These are phyloP conservation scores for Claviceps cyperi DNA, from an alignment of 2,329 filamentous ascomycete genomes.

Conservation along the genomic window DNA sequence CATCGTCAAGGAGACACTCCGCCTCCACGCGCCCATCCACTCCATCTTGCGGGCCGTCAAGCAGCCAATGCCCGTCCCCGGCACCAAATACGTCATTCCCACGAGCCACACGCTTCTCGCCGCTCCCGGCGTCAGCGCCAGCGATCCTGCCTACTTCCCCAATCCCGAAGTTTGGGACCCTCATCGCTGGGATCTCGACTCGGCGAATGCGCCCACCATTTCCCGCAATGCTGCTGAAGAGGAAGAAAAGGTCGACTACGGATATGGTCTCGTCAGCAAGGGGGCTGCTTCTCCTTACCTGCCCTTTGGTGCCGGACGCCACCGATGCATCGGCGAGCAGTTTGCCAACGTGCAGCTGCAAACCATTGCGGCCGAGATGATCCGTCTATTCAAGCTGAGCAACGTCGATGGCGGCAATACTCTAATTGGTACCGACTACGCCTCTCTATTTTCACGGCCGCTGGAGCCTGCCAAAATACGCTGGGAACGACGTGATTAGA, in stretches of 20 bases:
- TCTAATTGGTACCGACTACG: constrained; percentile 54
- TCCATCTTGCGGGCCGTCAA: constrained; percentile 90
- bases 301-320: constrained; percentile 83
- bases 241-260: constrained; percentile 77
- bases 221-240: constrained; percentile 31
- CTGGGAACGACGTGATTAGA: constrained; percentile 54
- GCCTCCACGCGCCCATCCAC: constrained; percentile 85
- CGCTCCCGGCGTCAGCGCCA: constrained; percentile 68
- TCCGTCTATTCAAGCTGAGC: constrained; percentile 66
- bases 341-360: constrained; percentile 89
- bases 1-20: constrained; percentile 82
- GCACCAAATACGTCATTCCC: constrained; percentile 72
- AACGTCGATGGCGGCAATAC: constrained; percentile 57
- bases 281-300: constrained; percentile 81
- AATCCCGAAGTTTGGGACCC: constrained; percentile 76
- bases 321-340: constrained; percentile 92
- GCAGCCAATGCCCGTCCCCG: constrained; percentile 68
- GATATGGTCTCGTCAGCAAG: constrained; percentile 86
- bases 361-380: constrained; percentile 64
- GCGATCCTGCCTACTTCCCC: constrained; percentile 63
- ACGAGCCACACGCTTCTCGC: constrained; percentile 69
- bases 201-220: constrained; percentile 36
- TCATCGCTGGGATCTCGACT: constrained; percentile 69
- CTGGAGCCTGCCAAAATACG: constrained; percentile 55
- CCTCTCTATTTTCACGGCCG: constrained; percentile 59